phyloP scores from a whole-genome alignment of 1,284 basidiomycete species.

The Fomes fomentarius region DNA sequence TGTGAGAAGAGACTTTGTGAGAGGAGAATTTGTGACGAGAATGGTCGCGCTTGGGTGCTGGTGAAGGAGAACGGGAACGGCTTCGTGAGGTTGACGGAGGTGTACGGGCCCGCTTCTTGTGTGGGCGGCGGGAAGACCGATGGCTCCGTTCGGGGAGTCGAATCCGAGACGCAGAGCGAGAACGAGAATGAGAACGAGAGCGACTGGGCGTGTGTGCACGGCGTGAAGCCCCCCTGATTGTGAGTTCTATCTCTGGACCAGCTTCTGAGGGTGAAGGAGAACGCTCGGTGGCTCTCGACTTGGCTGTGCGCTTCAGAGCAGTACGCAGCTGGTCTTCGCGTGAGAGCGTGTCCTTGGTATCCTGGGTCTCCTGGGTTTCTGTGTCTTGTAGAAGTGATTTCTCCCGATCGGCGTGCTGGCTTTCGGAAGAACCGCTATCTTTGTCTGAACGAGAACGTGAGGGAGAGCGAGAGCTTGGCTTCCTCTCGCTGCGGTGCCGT shows the following conservation, averaged over 20 bases:
- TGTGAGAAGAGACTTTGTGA: slow-evolving; percentile 8
- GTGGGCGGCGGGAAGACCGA: slow-evolving; percentile 8
- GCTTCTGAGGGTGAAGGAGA: slow-evolving; percentile 9
- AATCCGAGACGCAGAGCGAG: no score
- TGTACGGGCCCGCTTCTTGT: slow-evolving; percentile 5
- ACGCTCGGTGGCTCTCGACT: slow-evolving; percentile 18
- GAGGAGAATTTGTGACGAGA: slow-evolving; percentile 13
- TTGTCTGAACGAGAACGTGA: slow-evolving; percentile 4
- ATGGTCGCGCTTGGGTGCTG: slow-evolving; percentile 7
- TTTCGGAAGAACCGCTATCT: background rate
- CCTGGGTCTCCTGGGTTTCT: slow-evolving; percentile 12
- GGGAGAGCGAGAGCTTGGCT: background rate
- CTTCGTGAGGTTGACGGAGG: slow-evolving; percentile 16
- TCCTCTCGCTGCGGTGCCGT: background rate
- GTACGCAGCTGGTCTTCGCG: slow-evolving; percentile 29
- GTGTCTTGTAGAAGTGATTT: no score
- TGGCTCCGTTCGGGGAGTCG: slow-evolving; percentile 5
- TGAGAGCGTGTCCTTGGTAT: slow-evolving; percentile 8
- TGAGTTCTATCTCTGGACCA: background rate
- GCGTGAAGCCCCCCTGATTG: no score
- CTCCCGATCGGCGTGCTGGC: slow-evolving; percentile 1
- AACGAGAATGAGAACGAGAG: slow-evolving; percentile 1
- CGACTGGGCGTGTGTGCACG: no score
- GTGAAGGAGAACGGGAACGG: slow-evolving; percentile 5
- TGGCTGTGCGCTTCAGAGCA: slow-evolving; percentile 39